Evolutionary conservation across 306 rosid species (phyloP), one percentile per base, ranked within the genome.

Genomic region (Mimosa bimucronata): DNA sequence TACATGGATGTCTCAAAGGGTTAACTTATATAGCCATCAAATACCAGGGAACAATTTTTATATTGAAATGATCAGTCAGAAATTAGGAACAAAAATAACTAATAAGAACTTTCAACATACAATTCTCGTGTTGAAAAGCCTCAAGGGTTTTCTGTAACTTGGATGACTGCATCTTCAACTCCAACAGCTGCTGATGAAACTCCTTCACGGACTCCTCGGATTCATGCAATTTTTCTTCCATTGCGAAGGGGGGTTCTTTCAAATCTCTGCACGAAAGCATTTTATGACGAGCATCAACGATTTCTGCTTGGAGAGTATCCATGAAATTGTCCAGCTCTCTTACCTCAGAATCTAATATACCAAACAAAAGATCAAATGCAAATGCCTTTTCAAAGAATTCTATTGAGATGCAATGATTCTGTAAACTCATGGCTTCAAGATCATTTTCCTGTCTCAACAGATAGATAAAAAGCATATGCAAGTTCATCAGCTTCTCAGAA

Each of bases 341-440:
- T 82, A 88, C 97, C 92, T 93, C 99, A 16, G 92, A 89, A 82
- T 89, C 92, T 73, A 96, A 89, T 81, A 96, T 79, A 77, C 86
- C 87, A 53, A 92, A 93, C 88, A 91, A 87, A 50, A 90, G 88
- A 86, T 91, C 94, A 76, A 89, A 88, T 53, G 79, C 73, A 88
- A 93, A 82, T 34, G 88, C 88, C 85, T 86, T 89, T 81, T 87
- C 97, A 80, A 89, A 74, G 16, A 84, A 86, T 34, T 79, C 91
- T 9, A 58, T 77, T 13, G 89, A 80, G 62, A 84, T 45, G 78
- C 77, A 64, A 84, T 80, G 75, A 82, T 85, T 83, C 74, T 65
- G 74, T 6, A 83, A 60, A 40, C 81, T 85, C 88, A 88, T 78
- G 61, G 85, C 85, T 80, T 96, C 97, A 23, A 90, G 85, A 77